phyloP scores from a whole-genome alignment of 192 early-diverging fungal genomes.

The Backusella circina region DNA sequence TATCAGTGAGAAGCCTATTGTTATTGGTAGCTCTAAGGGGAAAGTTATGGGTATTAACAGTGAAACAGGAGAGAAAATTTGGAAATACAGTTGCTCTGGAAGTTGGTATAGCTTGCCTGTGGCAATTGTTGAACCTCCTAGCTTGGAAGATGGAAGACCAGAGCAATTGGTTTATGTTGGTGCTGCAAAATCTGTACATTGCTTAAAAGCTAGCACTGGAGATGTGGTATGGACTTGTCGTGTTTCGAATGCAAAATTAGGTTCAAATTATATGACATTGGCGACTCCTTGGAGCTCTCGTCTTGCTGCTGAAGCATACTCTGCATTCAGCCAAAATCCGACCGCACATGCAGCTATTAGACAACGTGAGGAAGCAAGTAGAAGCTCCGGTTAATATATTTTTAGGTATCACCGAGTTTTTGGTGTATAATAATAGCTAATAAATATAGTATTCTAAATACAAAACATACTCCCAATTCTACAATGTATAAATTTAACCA shows the following conservation, averaged over 20 bases:
- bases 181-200: constrained; percentile 14
- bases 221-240: constrained; percentile 2
- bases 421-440: neutral
- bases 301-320: constrained; percentile 13
- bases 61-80: constrained; percentile 7
- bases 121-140: constrained; percentile 7
- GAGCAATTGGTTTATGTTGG: constrained; percentile 14
- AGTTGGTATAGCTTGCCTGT: constrained; percentile 17
- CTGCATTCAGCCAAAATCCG: constrained; percentile 5
- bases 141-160: neutral
- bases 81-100: constrained; percentile 22
- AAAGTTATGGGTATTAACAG: constrained; percentile 18
- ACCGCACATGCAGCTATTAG: neutral
- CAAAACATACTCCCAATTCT: too few relatives aligned
- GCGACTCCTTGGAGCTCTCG: constrained; percentile 19
- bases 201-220: constrained; percentile 5
- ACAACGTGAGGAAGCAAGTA: neutral
- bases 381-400: neutral
- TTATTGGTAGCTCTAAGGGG: constrained; percentile 12
- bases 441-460: neutral
- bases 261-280: constrained; percentile 3
- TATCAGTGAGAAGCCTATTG: neutral
- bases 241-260: constrained; percentile 4
- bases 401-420: neutral
- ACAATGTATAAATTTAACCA: neutral